Evolutionary conservation across 2,329 filamentous ascomycete genomes (phyloP), one percentile per base, ranked within the genome.

Genomic region (Colletotrichum sp.): DNA sequence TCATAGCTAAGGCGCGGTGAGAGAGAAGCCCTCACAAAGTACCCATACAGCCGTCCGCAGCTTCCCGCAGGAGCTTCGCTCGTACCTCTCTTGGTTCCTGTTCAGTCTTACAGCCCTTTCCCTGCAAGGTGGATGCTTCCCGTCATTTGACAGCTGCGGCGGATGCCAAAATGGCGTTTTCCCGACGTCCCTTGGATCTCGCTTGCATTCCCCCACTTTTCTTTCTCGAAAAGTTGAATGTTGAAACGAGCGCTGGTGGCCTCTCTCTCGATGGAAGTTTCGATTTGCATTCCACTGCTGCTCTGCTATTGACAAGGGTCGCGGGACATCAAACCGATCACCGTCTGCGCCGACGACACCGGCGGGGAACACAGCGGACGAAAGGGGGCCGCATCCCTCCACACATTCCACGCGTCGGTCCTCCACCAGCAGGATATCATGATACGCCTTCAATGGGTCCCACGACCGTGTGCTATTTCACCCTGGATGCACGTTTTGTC

Each of bases 71-170:
- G 4, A 24, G 16, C 13, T 8, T 18, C 49, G 10, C 36, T 44
- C 72, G 68, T 63, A 21, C 44, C 65, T 62, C 16, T 49, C 65
- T 12, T 24, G 34, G 59, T 59, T 44, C 44, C 57, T 64, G 57
- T 36, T 59, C 36, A 30, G 55, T 32, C 55, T 68, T 64, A 39
- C 65, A 36, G 59, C 57, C 34, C n/a, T 21, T 57, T 68, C 68
- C 63, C 68, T 75, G 71, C 52, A 71, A 9, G n/a, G 75, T 71
- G 75, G 75, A 62, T 36, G 21, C 68, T 72, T 75, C 72, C 75
- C 75, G 75, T 68, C 65, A 63, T 77, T 75, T 76, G 75, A 77
- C 75, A 77, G 75, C 75, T 75, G 64, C 64, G 64, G 36, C 55
- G 63, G 72, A 55, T 75, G 69, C 68, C 69, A 68, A 66, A 68